A percentile compares a stretch with the other conserved stretches of the same genome.
Evolutionary conservation across 345 rosid genomes (phyloP).

Genomic region (Salix dunnii): DNA sequence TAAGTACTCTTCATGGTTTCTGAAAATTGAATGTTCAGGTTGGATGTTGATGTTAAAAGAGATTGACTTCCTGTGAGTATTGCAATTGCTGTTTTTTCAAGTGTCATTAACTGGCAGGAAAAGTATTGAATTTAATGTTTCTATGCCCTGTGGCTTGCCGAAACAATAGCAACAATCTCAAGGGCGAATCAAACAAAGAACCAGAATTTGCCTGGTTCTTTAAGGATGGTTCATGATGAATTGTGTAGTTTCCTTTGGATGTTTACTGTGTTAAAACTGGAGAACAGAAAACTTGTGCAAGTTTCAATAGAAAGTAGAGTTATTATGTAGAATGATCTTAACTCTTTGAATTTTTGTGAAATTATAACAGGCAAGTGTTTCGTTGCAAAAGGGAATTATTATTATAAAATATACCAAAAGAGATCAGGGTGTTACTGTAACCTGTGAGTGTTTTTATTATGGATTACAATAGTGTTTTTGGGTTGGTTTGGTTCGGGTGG

Average conservation of each 20-base stretch:
- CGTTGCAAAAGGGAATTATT: neutral
- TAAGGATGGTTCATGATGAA: neutral
- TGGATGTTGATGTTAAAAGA: neutral
- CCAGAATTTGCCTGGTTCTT: neutral
- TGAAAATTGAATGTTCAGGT: neutral
- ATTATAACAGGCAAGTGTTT: neutral
- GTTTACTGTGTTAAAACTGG: neutral
- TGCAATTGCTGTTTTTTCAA: neutral
- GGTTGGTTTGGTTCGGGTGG: too few species aligned
- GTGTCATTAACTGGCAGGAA: neutral
- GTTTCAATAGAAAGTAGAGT: neutral
- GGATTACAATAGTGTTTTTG: too few species aligned
- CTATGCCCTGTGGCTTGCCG: neutral
- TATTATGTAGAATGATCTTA: neutral
- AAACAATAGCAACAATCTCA: neutral
- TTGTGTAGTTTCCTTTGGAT: neutral
- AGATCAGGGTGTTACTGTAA: too few species aligned
- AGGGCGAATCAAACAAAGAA: neutral
- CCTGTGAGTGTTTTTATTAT: too few species aligned
- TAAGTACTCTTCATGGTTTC: slow-evolving; percentile 37
- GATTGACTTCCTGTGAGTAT: neutral
- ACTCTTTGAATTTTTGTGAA: neutral
- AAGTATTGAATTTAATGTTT: neutral
- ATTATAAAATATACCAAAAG: too few species aligned
- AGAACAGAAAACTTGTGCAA: neutral